Conservation (phyloP, 192 early-diverging fungal species). For the Gaertneriomyces semiglobifer region DNA sequence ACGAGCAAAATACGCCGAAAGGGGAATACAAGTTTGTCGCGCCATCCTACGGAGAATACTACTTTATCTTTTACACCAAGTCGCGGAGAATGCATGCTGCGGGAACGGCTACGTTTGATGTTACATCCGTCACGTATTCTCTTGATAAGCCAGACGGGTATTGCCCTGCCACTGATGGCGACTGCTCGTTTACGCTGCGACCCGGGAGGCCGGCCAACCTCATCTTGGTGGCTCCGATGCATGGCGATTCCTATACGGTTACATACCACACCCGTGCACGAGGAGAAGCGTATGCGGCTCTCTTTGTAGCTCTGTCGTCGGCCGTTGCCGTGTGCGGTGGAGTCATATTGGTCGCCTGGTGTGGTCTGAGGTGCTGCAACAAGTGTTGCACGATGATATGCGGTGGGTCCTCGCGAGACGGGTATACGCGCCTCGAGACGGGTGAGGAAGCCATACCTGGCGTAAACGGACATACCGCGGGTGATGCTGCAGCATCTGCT, state of each 20-base stretch:
- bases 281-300: conserved; percentile 13
- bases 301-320: conserved; percentile 16
- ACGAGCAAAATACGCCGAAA: conserved; percentile 7
- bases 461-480: neutral
- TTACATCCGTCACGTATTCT: conserved; percentile 16
- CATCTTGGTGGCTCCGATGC: conserved; percentile 14
- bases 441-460: neutral
- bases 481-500: neutral
- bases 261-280: conserved; percentile 10
- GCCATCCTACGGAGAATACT: conserved; percentile 1
- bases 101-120: conserved; percentile 11
- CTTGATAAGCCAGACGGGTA: conserved; percentile 3
- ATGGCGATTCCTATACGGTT: conserved; percentile 12
- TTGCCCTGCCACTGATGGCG: neutral
- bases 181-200: conserved; percentile 5
- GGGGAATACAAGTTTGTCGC: conserved; percentile 17
- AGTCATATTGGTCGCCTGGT: conserved; percentile 11
- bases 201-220: neutral
- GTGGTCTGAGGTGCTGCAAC: conserved; percentile 10
- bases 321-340: neutral
- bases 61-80: conserved; percentile 18
- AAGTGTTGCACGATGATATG: conserved; percentile 15
- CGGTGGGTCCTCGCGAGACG: neutral
- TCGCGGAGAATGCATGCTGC: neutral
- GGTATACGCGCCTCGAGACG: neutral